phyloP scores from a whole-genome alignment of 2,329 filamentous ascomycete genomes.

The Colletotrichum phormii region DNA sequence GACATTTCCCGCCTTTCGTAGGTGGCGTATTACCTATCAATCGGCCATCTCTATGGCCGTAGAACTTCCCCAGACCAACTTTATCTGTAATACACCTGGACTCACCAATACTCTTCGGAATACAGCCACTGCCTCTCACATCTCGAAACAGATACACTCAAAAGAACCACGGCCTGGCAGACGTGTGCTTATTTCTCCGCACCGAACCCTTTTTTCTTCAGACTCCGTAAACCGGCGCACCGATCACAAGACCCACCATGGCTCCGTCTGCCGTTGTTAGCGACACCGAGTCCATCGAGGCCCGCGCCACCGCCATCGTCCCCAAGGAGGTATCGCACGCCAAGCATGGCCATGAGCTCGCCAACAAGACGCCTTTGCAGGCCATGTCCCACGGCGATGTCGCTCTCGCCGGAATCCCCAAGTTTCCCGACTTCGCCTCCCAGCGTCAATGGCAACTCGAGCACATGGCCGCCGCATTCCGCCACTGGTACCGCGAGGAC shows the following conservation, averaged over 20 bases:
- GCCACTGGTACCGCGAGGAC: slow-evolving; percentile 73
- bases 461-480: slow-evolving; percentile 75
- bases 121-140: background rate
- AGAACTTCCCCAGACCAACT: background rate
- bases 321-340: slow-evolving; percentile 38
- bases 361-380: slow-evolving; percentile 46
- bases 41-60: background rate
- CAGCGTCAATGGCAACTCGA: slow-evolving; percentile 66
- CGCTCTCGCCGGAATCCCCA: slow-evolving; percentile 46
- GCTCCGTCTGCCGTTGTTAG: slow-evolving; percentile 44
- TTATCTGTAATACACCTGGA: background rate
- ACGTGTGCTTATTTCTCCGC: background rate
- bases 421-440: slow-evolving; percentile 44
- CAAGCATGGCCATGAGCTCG: slow-evolving; percentile 37
- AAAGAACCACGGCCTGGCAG: background rate
- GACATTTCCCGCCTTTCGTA: slow-evolving; percentile 24
- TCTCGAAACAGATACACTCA: background rate
- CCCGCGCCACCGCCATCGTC: slow-evolving; percentile 15
- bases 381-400: slow-evolving; percentile 50
- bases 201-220: background rate
- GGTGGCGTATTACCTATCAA: slow-evolving; percentile 24
- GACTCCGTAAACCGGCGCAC: background rate
- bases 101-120: background rate
- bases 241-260: slow-evolving; percentile 39
- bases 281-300: slow-evolving; percentile 37